Conservation (phyloP, 148 eudicot genomes). For the Selenicereus undatus region DNA sequence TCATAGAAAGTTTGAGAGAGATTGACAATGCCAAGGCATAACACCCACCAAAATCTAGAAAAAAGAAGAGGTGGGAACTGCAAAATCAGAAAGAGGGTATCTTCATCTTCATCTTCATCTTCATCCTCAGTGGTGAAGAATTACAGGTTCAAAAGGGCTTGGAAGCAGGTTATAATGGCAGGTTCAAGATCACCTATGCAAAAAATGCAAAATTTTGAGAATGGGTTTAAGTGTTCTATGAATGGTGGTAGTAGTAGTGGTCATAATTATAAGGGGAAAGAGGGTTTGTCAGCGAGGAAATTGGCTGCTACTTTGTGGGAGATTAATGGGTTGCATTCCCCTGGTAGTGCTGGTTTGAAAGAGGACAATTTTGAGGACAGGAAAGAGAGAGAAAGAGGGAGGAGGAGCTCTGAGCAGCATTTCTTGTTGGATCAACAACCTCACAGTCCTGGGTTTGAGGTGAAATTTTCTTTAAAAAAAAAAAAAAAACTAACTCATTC, state of each 20-base stretch:
- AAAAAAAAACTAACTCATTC: no score
- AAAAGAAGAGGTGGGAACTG: constrained; percentile 37
- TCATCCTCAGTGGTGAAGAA: constrained; percentile 29
- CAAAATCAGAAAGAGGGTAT: constrained; percentile 63
- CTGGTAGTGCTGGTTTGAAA: constrained; percentile 9
- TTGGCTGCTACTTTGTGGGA: constrained; percentile 81
- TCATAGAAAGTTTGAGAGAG: constrained; percentile 1
- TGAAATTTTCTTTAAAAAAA: constrained; percentile 1
- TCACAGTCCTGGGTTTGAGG: constrained; percentile 48
- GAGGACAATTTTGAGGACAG: background rate
- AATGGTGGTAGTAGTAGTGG: constrained; percentile 5
- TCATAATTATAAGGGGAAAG: constrained; percentile 35
- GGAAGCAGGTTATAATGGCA: constrained; percentile 47
- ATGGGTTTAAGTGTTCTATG: constrained; percentile 17
- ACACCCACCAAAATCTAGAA: constrained; percentile 14
- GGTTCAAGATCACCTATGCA: constrained; percentile 42
- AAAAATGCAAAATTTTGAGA: constrained; percentile 31
- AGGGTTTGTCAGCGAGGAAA: constrained; percentile 65
- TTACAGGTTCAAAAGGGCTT: constrained; percentile 56
- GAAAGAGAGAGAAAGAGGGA: background rate
- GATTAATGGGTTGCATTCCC: constrained; percentile 49
- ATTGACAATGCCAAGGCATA: constrained; percentile 37
- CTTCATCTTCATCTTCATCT: constrained; percentile 54
- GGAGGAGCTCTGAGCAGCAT: background rate
- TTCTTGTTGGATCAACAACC: constrained; percentile 32